Evolutionary conservation across 768 basidiomycete genomes (phyloP).

Genomic region (Rhizopogon rudus): DNA sequence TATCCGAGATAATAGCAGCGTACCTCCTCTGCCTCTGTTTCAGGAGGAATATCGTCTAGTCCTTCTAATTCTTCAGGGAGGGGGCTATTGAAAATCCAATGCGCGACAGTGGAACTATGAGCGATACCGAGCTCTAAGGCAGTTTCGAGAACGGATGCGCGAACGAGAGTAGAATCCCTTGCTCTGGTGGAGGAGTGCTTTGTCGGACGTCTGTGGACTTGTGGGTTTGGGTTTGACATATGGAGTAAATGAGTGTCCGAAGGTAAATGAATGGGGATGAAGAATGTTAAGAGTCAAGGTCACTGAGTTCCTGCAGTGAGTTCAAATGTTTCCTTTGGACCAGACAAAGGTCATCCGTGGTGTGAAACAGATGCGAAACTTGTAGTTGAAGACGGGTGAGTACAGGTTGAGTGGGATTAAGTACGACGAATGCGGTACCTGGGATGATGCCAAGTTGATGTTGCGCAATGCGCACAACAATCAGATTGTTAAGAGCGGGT

Average conservation of each 20-base stretch:
- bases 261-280: conserved; percentile 12
- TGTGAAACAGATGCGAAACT: conserved; percentile 5
- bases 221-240: conserved; percentile 18
- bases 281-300: conserved; percentile 1
- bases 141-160: conserved; percentile 71
- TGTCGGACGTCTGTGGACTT: conserved; percentile 24
- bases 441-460: neutral
- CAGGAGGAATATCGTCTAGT: conserved; percentile 13
- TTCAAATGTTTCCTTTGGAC: conserved; percentile 7
- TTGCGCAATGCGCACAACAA: neutral
- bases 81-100: conserved; percentile 70
- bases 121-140: conserved; percentile 66
- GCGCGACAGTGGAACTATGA: conserved; percentile 51
- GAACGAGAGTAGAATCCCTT: conserved; percentile 50
- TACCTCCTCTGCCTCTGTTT: conserved; percentile 24
- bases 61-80: conserved; percentile 54
- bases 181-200: neutral
- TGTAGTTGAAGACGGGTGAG: neutral
- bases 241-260: conserved; percentile 5
- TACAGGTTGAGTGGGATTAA: neutral
- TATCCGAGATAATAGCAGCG: conserved; percentile 6
- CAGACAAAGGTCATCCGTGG: conserved; percentile 20
- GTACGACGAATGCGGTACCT: neutral
- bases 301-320: conserved; percentile 2
- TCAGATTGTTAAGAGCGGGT: neutral